Conservation (phyloP, 2,329 filamentous ascomycete species). For the Parasarocladium wereldwijsianum region DNA sequence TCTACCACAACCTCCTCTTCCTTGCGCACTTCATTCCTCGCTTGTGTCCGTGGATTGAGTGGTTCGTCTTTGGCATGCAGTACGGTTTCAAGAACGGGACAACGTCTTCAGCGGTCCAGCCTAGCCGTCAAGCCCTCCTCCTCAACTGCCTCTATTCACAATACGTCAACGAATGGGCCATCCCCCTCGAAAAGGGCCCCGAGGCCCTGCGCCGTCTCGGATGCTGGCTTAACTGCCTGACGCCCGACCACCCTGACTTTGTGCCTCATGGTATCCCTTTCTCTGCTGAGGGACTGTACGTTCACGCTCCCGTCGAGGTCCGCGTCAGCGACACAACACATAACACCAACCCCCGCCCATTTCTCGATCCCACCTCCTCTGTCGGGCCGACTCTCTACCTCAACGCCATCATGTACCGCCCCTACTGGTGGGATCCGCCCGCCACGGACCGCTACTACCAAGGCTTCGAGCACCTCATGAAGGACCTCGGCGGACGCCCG, state of each 20-base stretch:
- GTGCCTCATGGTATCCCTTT: constrained; percentile 61
- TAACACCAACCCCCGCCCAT: constrained; percentile 21
- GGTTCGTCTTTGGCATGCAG: constrained; percentile 96
- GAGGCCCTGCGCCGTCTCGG: constrained; percentile 73
- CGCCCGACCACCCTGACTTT: constrained; percentile 48
- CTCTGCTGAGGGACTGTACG: constrained; percentile 62
- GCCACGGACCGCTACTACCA: constrained; percentile 68
- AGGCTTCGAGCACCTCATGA: constrained; percentile 85
- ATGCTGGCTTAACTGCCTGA: constrained; percentile 62
- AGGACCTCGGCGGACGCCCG: constrained; percentile 63
- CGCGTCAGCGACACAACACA: constrained; percentile 58
- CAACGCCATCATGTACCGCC: constrained; percentile 79
- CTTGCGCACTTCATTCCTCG: constrained; percentile 63
- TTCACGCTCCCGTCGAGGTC: constrained; percentile 89
- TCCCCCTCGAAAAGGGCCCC: constrained; percentile 73
- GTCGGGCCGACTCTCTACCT: constrained; percentile 70
- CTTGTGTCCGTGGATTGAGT: constrained; percentile 78
- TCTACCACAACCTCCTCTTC: constrained; percentile 85
- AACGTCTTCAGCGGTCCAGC: constrained; percentile 58
- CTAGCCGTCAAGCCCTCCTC: constrained; percentile 63
- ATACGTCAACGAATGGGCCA: constrained; percentile 95
- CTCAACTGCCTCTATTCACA: constrained; percentile 99
- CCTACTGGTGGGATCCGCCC: constrained; percentile 64
- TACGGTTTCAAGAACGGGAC: constrained; percentile 71
- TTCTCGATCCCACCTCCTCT: constrained; percentile 54